Evolutionary conservation across 2,329 filamentous ascomycete genomes (phyloP), one percentile per base, ranked within the genome.

Genomic region (Epichloe uncinata): DNA sequence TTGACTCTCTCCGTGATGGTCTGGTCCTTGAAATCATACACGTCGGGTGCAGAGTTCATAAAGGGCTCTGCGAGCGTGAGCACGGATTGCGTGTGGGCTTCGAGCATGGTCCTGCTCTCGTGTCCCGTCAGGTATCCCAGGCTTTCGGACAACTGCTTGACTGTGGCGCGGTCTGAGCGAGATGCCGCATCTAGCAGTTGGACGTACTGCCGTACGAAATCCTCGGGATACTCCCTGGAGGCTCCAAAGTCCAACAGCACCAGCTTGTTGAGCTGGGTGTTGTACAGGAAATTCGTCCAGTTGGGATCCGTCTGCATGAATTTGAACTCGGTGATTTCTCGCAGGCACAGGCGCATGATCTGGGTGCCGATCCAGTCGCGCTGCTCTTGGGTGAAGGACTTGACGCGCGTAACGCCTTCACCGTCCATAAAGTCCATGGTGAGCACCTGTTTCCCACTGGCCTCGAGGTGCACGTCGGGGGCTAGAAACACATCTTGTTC

Each of bases 291-390:
- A 68, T 98, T 98, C 35, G 91, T 97, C 93, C 93, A 98, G 73
- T 98, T 98, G 40, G 93, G 93, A 63, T 98, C 93, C 5, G 93
- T 98, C 70, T 98, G 93, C 93, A 98, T 98, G 72, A 95, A 97
- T 53, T 77, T 82, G 78, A 96, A 97, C 67, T 95, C 88, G 55
- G 84, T 84, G 58, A 97, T 91, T 69, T 97, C 93, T 52, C 90
- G 84, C 38, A 97, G 77, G 63, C 89, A 97, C 11, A 98, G 81
- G 4, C 89, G 85, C 48, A 97, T 77, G 56, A 97, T 87, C 60
- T 97, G 87, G 0, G 88, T 93, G 48, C 93, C 93, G 60, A 98
- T 95, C 87, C 90, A 96, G 70, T 98, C 89, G 53, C 84, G 82
- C 66, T 97, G 88, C 47, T 80, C 74, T 63, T 97, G 91, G 0